A percentile compares a stretch with the other conserved stretches of the same genome.
Evolutionary conservation across 331 rosid species (phyloP).

Genomic region (Telfairia occidentalis): DNA sequence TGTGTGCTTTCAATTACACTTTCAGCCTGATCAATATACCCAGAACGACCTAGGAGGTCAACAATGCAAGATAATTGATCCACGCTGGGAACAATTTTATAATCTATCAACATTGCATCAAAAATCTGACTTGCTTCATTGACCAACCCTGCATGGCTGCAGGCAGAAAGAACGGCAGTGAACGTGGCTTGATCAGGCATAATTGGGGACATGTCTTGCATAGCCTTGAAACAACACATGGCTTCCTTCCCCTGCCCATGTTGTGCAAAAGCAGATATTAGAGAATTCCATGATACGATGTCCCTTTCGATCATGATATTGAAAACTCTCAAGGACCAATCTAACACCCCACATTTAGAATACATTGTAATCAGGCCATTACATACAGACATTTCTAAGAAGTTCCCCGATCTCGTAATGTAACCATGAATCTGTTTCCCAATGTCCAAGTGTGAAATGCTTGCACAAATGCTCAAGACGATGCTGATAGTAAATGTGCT

Average conservation of each 20-base stretch:
- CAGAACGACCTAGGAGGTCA: constrained; percentile 61
- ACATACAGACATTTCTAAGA: constrained; percentile 33
- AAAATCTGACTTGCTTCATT: constrained; percentile 46
- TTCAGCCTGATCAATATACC: constrained; percentile 68
- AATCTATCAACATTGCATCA: constrained; percentile 38
- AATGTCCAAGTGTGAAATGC: constrained; percentile 38
- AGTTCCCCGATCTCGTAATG: constrained; percentile 30
- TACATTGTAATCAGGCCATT: constrained; percentile 59
- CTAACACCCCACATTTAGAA: constrained; percentile 61
- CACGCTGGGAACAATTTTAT: constrained; percentile 32
- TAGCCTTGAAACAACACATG: constrained; percentile 36
- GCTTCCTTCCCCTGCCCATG: constrained; percentile 75
- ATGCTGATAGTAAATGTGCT: constrained; percentile 47
- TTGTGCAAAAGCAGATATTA: constrained; percentile 62
- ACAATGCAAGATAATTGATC: constrained; percentile 76
- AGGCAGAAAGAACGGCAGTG: constrained; percentile 65
- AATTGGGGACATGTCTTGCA: constrained; percentile 28
- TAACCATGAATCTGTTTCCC: constrained; percentile 71
- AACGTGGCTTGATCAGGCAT: constrained; percentile 63
- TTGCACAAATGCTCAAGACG: constrained; percentile 54
- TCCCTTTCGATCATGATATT: constrained; percentile 41
- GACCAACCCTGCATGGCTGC: constrained; percentile 67
- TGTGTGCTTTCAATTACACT: constrained; percentile 31
- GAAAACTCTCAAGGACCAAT: constrained; percentile 43
- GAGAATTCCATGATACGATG: constrained; percentile 64